Conservation (phyloP, 352 stramenopile species). For the Globisporangium paroecandrum region DNA sequence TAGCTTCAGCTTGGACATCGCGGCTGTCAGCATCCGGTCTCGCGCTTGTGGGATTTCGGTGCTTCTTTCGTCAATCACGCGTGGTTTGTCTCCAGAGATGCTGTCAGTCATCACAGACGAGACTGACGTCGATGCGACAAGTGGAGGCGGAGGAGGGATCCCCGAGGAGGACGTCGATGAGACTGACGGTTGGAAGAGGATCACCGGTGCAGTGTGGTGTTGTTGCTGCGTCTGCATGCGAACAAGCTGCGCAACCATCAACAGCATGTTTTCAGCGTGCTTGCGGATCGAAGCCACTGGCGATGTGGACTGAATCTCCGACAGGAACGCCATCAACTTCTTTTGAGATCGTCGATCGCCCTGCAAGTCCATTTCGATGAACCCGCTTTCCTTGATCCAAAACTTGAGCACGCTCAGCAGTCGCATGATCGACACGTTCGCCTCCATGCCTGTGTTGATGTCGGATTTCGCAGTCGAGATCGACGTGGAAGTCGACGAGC, state of each 20-base stretch:
- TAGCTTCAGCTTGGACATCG: slow-evolving; percentile 62
- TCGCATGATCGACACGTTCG: slow-evolving; percentile 85
- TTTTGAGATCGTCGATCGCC: slow-evolving; percentile 68
- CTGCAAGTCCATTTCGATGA: slow-evolving; percentile 73
- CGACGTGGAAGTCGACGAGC: slow-evolving; percentile 53
- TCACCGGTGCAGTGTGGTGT: slow-evolving; percentile 10
- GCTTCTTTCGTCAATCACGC: slow-evolving; percentile 22
- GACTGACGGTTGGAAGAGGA: slow-evolving; percentile 8
- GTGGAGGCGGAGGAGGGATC: slow-evolving; percentile 22
- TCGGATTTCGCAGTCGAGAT: slow-evolving; percentile 72
- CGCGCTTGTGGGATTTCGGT: slow-evolving; percentile 15
- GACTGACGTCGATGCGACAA: slow-evolving; percentile 29
- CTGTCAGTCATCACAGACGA: slow-evolving; percentile 25
- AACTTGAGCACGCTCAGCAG: slow-evolving; percentile 84
- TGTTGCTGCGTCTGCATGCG: slow-evolving; percentile 34
- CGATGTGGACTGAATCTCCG: slow-evolving; percentile 73
- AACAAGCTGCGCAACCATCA: slow-evolving; percentile 61
- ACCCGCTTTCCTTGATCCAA: slow-evolving; percentile 86
- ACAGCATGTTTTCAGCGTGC: slow-evolving; percentile 67
- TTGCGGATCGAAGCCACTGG: slow-evolving; percentile 71
- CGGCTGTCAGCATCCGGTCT: slow-evolving; percentile 36
- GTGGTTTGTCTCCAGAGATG: slow-evolving; percentile 18
- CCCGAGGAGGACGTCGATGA: slow-evolving; percentile 3
- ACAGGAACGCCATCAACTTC: slow-evolving; percentile 69
- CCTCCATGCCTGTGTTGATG: slow-evolving; percentile 78